Percentiles rank a stretch among this genome's conserved stretches.
These are phyloP conservation scores for Magnolia kwangsiensis DNA, from an alignment of 164 flowering plant genomes.

Conservation along the genomic window DNA sequence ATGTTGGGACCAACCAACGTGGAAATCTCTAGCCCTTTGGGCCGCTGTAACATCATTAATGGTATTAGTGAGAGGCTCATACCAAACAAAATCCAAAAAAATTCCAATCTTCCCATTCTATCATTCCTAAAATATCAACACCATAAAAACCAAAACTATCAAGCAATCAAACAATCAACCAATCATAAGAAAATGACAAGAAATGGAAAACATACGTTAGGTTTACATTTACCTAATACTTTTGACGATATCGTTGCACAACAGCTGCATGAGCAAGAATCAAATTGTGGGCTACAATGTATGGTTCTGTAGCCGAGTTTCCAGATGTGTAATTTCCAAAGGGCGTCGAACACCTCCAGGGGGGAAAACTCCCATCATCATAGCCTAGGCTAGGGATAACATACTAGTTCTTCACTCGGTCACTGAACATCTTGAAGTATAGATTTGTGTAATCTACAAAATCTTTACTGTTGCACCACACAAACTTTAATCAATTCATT, in stretches of 20 bases:
- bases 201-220: not conserved
- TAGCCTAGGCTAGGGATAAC: slow-evolving; percentile 14
- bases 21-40: slow-evolving; percentile 20
- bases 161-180: not conserved
- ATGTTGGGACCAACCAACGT: slow-evolving; percentile 8
- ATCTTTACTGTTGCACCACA: slow-evolving; percentile 15
- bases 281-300: slow-evolving; percentile 21
- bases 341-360: slow-evolving; percentile 16
- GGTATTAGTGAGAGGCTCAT: slow-evolving; percentile 18
- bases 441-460: slow-evolving; percentile 41
- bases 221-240: slow-evolving; percentile 14
- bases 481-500: too few species aligned
- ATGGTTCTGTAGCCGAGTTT: slow-evolving; percentile 20
- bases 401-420: slow-evolving; percentile 22
- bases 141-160: not conserved
- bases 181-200: not conserved
- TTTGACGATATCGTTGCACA: slow-evolving; percentile 14
- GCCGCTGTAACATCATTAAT: slow-evolving; percentile 14
- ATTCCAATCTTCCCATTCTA: slow-evolving; percentile 18
- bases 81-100: slow-evolving; percentile 24
- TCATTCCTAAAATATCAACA: not conserved
- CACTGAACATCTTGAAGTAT: slow-evolving; percentile 17
- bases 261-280: slow-evolving; percentile 22
- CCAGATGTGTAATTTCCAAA: slow-evolving; percentile 17
- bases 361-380: slow-evolving; percentile 15